Conservation (phyloP, 495 filamentous ascomycete genomes). For the Talaromyces ruber region DNA sequence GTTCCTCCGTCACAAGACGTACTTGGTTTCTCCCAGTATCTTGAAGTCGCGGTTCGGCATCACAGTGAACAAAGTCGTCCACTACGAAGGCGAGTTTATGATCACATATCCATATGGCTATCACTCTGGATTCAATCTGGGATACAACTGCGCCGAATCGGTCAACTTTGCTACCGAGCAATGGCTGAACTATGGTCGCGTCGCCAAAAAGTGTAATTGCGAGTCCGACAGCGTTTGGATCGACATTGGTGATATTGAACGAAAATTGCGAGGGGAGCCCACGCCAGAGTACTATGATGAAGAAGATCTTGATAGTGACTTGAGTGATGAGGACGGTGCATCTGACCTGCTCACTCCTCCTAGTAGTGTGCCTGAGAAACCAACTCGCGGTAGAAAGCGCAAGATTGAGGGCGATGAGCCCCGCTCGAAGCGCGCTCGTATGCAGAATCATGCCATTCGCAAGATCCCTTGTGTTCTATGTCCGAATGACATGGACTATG, state of each 20-base stretch:
- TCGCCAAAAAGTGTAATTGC: slow-evolving; percentile 97
- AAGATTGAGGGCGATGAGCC: slow-evolving; percentile 50
- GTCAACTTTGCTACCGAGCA: slow-evolving; percentile 96
- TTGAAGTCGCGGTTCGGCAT: slow-evolving; percentile 84
- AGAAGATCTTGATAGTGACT: slow-evolving; percentile 59
- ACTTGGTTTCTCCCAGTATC: slow-evolving; percentile 87
- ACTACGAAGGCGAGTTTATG: slow-evolving; percentile 95
- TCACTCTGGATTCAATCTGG: slow-evolving; percentile 95
- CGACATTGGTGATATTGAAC: slow-evolving; percentile 88
- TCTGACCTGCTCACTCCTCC: slow-evolving; percentile 73
- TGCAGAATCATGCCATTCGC: slow-evolving; percentile 58
- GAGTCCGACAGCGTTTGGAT: slow-evolving; percentile 97
- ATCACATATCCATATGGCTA: slow-evolving; percentile 98
- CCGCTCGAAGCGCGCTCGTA: slow-evolving; percentile 65
- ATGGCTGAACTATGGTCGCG: slow-evolving; percentile 89
- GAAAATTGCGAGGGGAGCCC: slow-evolving; percentile 83
- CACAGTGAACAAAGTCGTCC: slow-evolving; percentile 91
- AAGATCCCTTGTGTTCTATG: slow-evolving; percentile 90
- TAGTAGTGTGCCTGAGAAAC: slow-evolving; percentile 57
- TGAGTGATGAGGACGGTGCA: slow-evolving; percentile 53
- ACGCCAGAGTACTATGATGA: slow-evolving; percentile 82
- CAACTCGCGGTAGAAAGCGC: slow-evolving; percentile 51
- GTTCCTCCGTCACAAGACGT: slow-evolving; percentile 95
- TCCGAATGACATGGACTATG: slow-evolving; percentile 81
- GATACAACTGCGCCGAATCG: slow-evolving; percentile 98